These are phyloP conservation scores for Barbarea vulgaris DNA, from an alignment of 345 rosid genomes.

Conservation along the genomic window DNA sequence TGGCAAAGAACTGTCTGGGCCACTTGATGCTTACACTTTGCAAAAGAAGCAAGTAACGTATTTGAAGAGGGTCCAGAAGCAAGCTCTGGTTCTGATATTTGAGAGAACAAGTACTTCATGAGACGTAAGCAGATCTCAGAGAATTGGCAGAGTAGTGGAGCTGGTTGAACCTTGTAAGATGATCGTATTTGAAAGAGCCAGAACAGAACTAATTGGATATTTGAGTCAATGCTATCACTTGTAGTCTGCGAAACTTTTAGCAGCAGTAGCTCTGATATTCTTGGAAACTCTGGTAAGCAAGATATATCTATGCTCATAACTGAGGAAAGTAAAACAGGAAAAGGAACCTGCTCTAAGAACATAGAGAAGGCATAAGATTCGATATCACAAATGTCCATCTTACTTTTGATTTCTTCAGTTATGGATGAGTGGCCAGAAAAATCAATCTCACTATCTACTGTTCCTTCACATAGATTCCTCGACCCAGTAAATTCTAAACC, in stretches of 20 bases:
- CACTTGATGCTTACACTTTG: slow-evolving; percentile 51
- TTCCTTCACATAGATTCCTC: slow-evolving; percentile 39
- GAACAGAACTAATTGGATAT: slow-evolving; percentile 63
- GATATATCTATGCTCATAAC: slow-evolving; percentile 42
- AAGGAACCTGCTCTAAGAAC: slow-evolving; percentile 66
- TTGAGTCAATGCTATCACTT: slow-evolving; percentile 47
- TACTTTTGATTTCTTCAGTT: slow-evolving; percentile 44
- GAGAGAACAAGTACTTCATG: slow-evolving; percentile 55
- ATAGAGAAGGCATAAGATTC: slow-evolving; percentile 58
- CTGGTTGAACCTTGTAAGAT: slow-evolving; percentile 47
- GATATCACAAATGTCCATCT: slow-evolving; percentile 41
- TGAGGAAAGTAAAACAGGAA: slow-evolving; percentile 65
- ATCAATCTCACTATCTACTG: slow-evolving; percentile 37
- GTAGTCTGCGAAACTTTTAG: slow-evolving; percentile 52
- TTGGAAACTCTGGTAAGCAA: slow-evolving; percentile 43
- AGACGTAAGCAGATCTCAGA: slow-evolving; percentile 66
- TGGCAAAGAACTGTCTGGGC: slow-evolving; percentile 63
- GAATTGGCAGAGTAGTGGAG: slow-evolving; percentile 48
- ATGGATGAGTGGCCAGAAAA: slow-evolving; percentile 28
- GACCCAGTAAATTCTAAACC: slow-evolving; percentile 56
- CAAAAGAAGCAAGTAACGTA: slow-evolving; percentile 34
- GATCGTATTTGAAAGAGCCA: slow-evolving; percentile 66
- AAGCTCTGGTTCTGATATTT: slow-evolving; percentile 44
- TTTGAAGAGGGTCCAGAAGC: slow-evolving; percentile 36
- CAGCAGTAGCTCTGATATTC: slow-evolving; percentile 59